Conservation (phyloP, 305 asterid species). For the Solanum hybrid region DNA sequence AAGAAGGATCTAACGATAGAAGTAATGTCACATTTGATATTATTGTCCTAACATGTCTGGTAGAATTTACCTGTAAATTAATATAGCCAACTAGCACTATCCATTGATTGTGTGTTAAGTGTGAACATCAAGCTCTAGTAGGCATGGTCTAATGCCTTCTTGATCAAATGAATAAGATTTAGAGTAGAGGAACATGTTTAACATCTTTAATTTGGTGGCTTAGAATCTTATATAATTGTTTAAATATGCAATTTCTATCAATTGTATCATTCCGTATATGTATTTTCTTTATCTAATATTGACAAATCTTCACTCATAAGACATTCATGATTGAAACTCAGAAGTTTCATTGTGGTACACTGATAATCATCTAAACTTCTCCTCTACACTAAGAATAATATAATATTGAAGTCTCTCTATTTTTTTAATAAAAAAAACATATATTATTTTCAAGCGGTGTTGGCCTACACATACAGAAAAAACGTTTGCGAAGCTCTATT, state of each 20-base stretch:
- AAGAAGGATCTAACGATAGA: background rate
- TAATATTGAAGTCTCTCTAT: too few species aligned
- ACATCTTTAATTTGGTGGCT: background rate
- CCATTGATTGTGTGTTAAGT: background rate
- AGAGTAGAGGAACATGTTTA: background rate
- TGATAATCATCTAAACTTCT: background rate
- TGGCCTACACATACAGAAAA: background rate
- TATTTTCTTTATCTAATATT: background rate
- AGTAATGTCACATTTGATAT: background rate
- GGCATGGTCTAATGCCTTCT: background rate
- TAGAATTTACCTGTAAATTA: background rate
- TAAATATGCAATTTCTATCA: background rate
- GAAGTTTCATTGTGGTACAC: background rate
- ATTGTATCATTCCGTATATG: background rate
- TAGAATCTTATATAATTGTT: background rate
- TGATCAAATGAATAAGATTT: background rate
- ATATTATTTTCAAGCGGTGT: background rate
- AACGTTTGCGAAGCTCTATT: background rate
- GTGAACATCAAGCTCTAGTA: background rate
- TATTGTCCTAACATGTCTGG: background rate
- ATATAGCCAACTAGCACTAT: background rate
- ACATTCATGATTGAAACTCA: background rate
- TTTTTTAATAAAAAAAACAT: too few species aligned
- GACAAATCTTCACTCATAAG: background rate
- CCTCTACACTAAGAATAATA: background rate